Evolutionary conservation across 2,329 filamentous ascomycete species (phyloP).

Genomic region (Cladophialophora exuberans): DNA sequence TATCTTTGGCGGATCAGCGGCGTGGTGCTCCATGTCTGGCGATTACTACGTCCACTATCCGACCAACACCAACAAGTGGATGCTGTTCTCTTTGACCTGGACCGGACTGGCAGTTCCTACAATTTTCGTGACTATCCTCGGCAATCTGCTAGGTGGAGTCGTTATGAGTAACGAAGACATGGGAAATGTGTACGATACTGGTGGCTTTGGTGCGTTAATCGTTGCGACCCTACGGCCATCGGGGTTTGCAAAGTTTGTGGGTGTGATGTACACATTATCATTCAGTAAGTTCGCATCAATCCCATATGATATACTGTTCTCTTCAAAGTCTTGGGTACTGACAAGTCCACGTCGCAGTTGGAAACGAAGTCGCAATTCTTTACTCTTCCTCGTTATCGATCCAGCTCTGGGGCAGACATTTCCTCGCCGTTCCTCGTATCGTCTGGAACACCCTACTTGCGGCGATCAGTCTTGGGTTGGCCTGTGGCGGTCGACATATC

Average conservation of each 20-base stretch:
- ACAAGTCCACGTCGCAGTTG: slow-evolving; percentile 15
- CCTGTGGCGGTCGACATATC: slow-evolving; percentile 28
- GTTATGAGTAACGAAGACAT: slow-evolving; percentile 31
- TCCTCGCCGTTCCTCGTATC: slow-evolving; percentile 32
- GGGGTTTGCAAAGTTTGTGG: slow-evolving; percentile 35
- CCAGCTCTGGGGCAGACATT: slow-evolving; percentile 28
- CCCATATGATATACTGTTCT: not conserved
- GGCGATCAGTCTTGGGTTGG: slow-evolving; percentile 22
- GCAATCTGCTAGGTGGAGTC: slow-evolving; percentile 29
- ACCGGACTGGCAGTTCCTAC: slow-evolving; percentile 34
- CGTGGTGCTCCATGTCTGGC: slow-evolving; percentile 34
- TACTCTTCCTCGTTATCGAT: slow-evolving; percentile 32
- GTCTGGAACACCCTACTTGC: slow-evolving; percentile 30
- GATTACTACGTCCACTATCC: slow-evolving; percentile 37
- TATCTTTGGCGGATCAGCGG: slow-evolving; percentile 33
- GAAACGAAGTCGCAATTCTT: slow-evolving; percentile 29
- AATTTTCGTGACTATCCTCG: slow-evolving; percentile 32
- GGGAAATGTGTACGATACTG: slow-evolving; percentile 25
- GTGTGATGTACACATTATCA: slow-evolving; percentile 16
- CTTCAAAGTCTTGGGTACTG: not conserved
- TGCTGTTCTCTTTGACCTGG: slow-evolving; percentile 34
- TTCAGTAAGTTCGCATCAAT: slow-evolving; percentile 1
- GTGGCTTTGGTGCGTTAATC: slow-evolving; percentile 34
- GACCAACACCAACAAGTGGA: slow-evolving; percentile 29
- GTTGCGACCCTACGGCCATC: slow-evolving; percentile 32